phyloP scores from a whole-genome alignment of 441 rosid species.

The Euphorbia celastroides region DNA sequence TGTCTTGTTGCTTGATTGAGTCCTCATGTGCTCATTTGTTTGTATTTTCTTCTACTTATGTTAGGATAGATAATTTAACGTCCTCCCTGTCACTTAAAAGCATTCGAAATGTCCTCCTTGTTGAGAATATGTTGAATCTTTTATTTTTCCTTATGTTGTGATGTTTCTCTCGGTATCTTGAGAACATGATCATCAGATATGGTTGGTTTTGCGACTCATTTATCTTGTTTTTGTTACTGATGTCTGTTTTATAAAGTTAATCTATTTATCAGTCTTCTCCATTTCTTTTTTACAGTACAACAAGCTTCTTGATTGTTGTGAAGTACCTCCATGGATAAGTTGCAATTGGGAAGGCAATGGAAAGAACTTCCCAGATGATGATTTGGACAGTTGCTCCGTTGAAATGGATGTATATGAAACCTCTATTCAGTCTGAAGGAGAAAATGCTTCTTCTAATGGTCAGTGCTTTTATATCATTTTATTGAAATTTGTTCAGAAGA shows the following conservation, averaged over 20 bases:
- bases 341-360: constrained; percentile 72
- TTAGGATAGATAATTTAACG: no score
- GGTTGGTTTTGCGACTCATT: not conserved
- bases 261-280: constrained; percentile 12
- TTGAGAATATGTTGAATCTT: not conserved
- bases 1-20: no score
- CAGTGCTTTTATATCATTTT: constrained; percentile 16
- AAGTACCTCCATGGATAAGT: constrained; percentile 82
- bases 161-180: not conserved
- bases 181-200: not conserved
- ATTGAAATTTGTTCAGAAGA: not conserved
- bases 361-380: constrained; percentile 43
- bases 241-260: constrained; percentile 15
- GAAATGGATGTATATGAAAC: constrained; percentile 92
- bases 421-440: constrained; percentile 28
- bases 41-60: not conserved
- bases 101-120: not conserved
- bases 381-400: constrained; percentile 46
- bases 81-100: not conserved
- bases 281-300: constrained; percentile 52
- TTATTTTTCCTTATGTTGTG: not conserved
- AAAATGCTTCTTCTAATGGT: constrained; percentile 47
- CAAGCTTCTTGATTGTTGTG: constrained; percentile 60
- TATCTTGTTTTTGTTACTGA: constrained; percentile 2
- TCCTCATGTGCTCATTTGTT: no score